Percentiles rank a stretch among this genome's conserved stretches.
phyloP scores from a whole-genome alignment of 1,284 basidiomycete genomes.

The Microbotryum scabiosae region DNA sequence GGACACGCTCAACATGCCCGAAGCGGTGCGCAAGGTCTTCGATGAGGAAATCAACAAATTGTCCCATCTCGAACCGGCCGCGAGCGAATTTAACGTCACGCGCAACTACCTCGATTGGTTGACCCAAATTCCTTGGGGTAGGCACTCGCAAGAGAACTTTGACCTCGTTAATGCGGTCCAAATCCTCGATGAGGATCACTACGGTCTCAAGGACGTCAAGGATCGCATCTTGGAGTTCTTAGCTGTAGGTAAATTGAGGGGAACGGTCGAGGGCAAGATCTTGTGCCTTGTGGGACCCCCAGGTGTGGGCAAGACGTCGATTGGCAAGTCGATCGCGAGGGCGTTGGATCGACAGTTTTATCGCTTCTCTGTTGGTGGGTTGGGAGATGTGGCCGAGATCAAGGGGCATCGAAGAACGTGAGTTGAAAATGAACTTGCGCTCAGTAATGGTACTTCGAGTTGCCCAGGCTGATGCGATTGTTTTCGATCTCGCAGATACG shows the following conservation, averaged over 20 bases:
- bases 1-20: slow-evolving; percentile 80
- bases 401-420: slow-evolving; percentile 97
- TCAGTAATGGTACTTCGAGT: not conserved
- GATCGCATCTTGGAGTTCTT: slow-evolving; percentile 96
- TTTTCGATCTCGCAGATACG: slow-evolving; percentile 15
- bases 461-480: not conserved
- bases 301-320: slow-evolving; percentile 58
- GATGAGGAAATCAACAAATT: slow-evolving; percentile 95
- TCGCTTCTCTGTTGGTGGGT: slow-evolving; percentile 91
- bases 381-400: slow-evolving; percentile 97
- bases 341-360: slow-evolving; percentile 82
- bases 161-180: slow-evolving; percentile 73
- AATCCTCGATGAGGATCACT: slow-evolving; percentile 93
- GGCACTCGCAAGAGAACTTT: slow-evolving; percentile 89
- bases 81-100: slow-evolving; percentile 81
- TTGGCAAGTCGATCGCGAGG: slow-evolving; percentile 80
- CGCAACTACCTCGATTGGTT: slow-evolving; percentile 94
- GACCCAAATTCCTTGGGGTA: slow-evolving; percentile 94
- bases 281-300: slow-evolving; percentile 94
- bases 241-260: slow-evolving; percentile 91
- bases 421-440: slow-evolving; percentile 57
- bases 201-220: slow-evolving; percentile 91
- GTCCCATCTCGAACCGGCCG: slow-evolving; percentile 74
- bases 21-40: slow-evolving; percentile 83
- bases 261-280: slow-evolving; percentile 97